Base-by-base conservation (phyloP, 2,329 filamentous ascomycete genomes). In the Neofusicoccum cordaticola region DNA sequence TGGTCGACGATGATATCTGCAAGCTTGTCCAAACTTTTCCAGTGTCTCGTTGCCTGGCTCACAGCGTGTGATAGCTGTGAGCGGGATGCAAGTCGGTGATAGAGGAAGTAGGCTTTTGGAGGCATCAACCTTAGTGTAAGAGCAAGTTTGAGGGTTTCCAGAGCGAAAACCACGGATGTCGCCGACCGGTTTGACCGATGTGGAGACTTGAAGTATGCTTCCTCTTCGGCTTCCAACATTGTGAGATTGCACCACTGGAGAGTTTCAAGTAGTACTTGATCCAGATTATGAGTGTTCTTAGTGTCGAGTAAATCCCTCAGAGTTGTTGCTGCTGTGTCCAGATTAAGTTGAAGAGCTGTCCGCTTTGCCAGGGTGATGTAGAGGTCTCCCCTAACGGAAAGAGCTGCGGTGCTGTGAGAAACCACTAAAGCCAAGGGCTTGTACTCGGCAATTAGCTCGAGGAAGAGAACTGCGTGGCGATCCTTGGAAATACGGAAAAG, bases 401-500 rank as follows among this genome's bases (percentile, higher is more conserved):
- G 35, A 4, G 65, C 27, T 11, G 65, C 67, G n/a, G 66, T 56
- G 13, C 37, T 44, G 11, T 22, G 66, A 7, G 37, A 41, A 4
- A 35, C 57, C 15, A 66, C 60, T 0, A 68, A 15, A 13, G 64
- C 52, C 22, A 63, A 5, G n/a, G 67, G 67, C 34, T 60, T 62
- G 57, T 68, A 68, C 35, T 31, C 53, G 1, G 61, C 27, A 47
- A 67, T 42, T 2, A 67, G 57, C 13, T 62, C 56, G 4, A 68
- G 37, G 2, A 52, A 56, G 13, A 41, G 42, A 12, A 68, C 7
- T 8, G 66, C 47, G 17, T 67, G 53, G 13, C 35, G 11, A 3
- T 37, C 19, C 2, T 13, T 41, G 19, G 51, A 35, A 17, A 41
- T 2, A 3, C 19, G 17, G 19, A 56, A 56, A 12, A 56, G 37